Evolutionary conservation across 208 protist species (phyloP), one percentile per base, ranked within the genome.

Genomic region (Phytomonas francai): DNA sequence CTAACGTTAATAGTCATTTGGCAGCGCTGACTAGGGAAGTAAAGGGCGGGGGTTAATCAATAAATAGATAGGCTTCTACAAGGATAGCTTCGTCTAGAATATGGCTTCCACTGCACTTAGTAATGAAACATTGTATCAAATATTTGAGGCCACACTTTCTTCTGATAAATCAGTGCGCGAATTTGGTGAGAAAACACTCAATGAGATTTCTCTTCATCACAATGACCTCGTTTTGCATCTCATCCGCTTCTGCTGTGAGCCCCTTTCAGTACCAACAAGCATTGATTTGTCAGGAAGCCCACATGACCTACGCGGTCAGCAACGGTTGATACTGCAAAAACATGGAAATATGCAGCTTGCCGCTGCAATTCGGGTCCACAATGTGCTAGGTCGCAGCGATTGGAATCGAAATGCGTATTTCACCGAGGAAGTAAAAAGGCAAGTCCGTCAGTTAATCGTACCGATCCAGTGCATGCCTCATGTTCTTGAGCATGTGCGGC

Each of bases 391-490:
- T 58, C 72, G 77, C 42, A 81, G 78, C 30, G 80, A 95, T 60
- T 95, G 90, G 88, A 87, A 92, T 65, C 77, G 81, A 39, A 79
- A 80, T 51, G 39, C 69, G 30, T 70, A 77, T 62, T 91, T 88
- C 70, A 80, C 79, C 8, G 77, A 83, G 12, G 70, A 76, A n/a
- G 77, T 88, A 34, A 81, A 81, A 69, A 27, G 30, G 16, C 59
- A 65, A 8, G 79, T 93, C 30, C 73, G 80, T 6, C 66, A 81
- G 16, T 59, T 71, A 14, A 68, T 95, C 34, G 77, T 95, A 56
- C 73, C 85, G 9, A 56, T 82, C 27, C 85, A 90, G 65, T 92
- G 87, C 49, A 71, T 71, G 22, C 74, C 83, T 25, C 83, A 90
- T 67, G 83, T 95, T 14, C 68, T 73, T 14, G 87, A 92, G 68